A percentile compares a stretch with the other conserved stretches of the same genome.
These are phyloP conservation scores for Chlorella sp. DNA, from an alignment of 139 green algal genomes.

Conservation along the genomic window DNA sequence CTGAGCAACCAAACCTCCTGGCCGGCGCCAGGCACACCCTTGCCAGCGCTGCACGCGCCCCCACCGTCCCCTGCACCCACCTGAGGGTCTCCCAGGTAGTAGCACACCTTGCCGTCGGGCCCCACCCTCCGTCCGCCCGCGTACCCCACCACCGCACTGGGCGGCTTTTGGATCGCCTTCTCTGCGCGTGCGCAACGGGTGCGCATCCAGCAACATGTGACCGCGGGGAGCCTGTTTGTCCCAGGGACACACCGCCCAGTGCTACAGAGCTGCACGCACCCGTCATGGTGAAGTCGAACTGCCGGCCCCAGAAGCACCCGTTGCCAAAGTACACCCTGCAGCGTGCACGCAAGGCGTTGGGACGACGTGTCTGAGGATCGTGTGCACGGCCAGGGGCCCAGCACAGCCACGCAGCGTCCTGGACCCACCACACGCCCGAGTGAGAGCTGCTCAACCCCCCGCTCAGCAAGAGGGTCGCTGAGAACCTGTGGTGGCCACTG, in stretches of 20 bases:
- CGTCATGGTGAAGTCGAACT: constrained; percentile 29
- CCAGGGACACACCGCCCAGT: neutral
- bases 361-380: neutral
- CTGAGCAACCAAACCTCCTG: too few species aligned
- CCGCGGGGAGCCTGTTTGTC: too few species aligned
- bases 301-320: constrained; percentile 44
- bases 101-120: constrained; percentile 56
- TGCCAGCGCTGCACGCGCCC: neutral
- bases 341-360: neutral
- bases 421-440: too few species aligned
- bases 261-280: neutral
- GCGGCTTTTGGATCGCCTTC: constrained; percentile 21
- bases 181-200: neutral
- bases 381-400: too few species aligned
- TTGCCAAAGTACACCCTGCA: constrained; percentile 48
- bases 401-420: too few species aligned
- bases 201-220: too few species aligned
- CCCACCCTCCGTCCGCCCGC: constrained; percentile 29
- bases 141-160: constrained; percentile 63
- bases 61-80: neutral
- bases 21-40: neutral
- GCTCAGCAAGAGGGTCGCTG: too few species aligned
- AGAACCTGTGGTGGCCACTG: too few species aligned
- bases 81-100: constrained; percentile 53
- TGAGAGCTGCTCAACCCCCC: too few species aligned